Percentiles rank a stretch among this genome's conserved stretches.
These are phyloP conservation scores for Phytophthora podocarpi DNA, from an alignment of 352 stramenopile species.

Conservation along the genomic window DNA sequence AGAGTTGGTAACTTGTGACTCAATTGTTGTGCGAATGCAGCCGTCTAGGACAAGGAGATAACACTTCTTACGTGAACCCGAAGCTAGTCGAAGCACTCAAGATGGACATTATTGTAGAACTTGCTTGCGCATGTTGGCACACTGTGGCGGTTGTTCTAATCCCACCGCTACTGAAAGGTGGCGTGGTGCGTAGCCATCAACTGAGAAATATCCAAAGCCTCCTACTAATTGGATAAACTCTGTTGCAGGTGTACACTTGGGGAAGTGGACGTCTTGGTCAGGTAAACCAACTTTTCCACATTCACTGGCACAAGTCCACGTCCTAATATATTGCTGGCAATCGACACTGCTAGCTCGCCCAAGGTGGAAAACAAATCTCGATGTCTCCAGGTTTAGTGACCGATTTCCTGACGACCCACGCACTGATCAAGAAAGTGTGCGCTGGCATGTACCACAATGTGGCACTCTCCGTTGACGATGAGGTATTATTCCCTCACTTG, in stretches of 20 bases:
- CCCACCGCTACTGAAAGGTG: slow-evolving; percentile 82
- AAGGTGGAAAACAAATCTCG: slow-evolving; percentile 77
- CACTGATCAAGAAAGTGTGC: slow-evolving; percentile 86
- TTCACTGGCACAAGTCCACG: no score
- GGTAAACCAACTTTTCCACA: no score
- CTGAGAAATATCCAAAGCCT: no score
- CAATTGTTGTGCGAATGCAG: slow-evolving; percentile 24
- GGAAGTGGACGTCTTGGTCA: slow-evolving; percentile 93
- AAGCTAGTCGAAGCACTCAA: slow-evolving; percentile 76
- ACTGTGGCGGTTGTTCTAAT: slow-evolving; percentile 89
- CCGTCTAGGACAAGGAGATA: slow-evolving; percentile 77
- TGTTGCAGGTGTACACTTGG: slow-evolving; percentile 88
- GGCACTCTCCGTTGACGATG: slow-evolving; percentile 89
- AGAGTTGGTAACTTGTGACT: not conserved
- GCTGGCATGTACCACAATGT: slow-evolving; percentile 93
- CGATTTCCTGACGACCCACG: slow-evolving; percentile 80
- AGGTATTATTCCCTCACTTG: no score
- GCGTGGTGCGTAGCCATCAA: slow-evolving; percentile 46
- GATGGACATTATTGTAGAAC: slow-evolving; percentile 78
- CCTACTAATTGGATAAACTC: no score
- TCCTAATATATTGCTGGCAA: no score
- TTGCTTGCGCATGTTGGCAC: slow-evolving; percentile 89
- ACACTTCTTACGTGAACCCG: slow-evolving; percentile 69
- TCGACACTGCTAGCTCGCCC: slow-evolving; percentile 77
- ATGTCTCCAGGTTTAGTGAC: slow-evolving; percentile 74